Conservation (phyloP, 176 grass and related monocot genomes). For the Oryza australiensis region DNA sequence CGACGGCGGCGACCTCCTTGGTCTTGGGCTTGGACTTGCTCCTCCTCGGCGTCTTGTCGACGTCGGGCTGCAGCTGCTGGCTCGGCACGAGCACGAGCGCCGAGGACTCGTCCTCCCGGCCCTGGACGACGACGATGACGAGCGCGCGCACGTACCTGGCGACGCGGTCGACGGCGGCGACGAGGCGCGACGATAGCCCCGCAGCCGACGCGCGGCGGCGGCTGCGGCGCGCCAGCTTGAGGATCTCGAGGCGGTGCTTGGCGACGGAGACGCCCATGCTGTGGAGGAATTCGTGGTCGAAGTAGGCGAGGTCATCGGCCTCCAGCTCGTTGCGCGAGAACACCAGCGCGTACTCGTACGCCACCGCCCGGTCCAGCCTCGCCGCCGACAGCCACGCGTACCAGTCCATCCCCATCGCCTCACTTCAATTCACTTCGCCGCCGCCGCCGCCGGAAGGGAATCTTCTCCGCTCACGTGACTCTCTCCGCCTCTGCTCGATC, state of each 20-base stretch:
- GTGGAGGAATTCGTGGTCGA: slow-evolving; percentile 67
- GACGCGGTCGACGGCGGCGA: slow-evolving; percentile 14
- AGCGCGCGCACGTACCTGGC: slow-evolving; percentile 49
- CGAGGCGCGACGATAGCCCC: background rate
- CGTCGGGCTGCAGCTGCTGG: slow-evolving; percentile 1
- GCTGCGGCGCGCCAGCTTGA: slow-evolving; percentile 53
- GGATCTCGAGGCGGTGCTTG: slow-evolving; percentile 83
- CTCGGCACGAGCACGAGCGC: slow-evolving; percentile 53
- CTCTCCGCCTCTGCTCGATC: background rate
- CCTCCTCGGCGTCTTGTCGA: slow-evolving; percentile 26
- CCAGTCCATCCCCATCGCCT: slow-evolving; percentile 52
- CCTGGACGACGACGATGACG: slow-evolving; percentile 21
- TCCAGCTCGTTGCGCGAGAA: slow-evolving; percentile 67
- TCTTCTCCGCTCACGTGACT: background rate
- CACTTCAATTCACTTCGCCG: background rate
- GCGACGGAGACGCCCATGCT: slow-evolving; percentile 90
- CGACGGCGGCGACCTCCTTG: background rate
- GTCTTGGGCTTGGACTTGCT: slow-evolving; percentile 34
- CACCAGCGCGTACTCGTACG: slow-evolving; percentile 62
- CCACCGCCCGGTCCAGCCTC: slow-evolving; percentile 39
- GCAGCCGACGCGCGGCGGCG: background rate
- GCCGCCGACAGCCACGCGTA: slow-evolving; percentile 58
- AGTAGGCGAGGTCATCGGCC: slow-evolving; percentile 53
- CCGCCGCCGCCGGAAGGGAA: background rate
- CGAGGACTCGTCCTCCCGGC: slow-evolving; percentile 10